Base-by-base conservation (phyloP, 2,329 filamentous ascomycete species). In the Lomentospora prolificans region DNA sequence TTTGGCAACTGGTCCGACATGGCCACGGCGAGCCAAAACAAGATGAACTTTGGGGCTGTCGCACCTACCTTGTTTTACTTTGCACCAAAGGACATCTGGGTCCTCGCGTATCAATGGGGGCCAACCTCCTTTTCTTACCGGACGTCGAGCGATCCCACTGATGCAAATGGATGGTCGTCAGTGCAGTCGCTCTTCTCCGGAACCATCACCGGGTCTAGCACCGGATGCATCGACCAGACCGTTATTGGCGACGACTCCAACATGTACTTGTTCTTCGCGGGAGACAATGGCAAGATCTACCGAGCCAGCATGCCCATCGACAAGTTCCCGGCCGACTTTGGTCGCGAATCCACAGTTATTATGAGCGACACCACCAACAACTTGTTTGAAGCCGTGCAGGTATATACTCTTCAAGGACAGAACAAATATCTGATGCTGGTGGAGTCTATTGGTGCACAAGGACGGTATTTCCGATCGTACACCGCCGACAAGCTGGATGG, bases 181-280 rank as follows among this genome's bases (percentile, higher is more conserved):
- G 65, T 71, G 7, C 71, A 82, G 65, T 61, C 79, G 3, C 76
- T 86, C 50, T 85, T 82, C 69, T 68, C 73, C 0, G 81, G 82
- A 10, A 72, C 64, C 19, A 79, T 85, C 61, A 64, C 71, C 0
- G 72, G 63, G 56, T 77, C 76, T 7, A 64, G 66, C 66, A 82
- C 77, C 0, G 80, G 80, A 0, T 64, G 71, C 9, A 85, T 87
- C 58, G 82, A 86, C 65, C 81, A 84, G 67, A 80, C 81, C 0
- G 60, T 86, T 56, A 86, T 86, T 59, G 81, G 79, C 41, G 84
- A 86, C 65, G 67, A 67, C 63, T 67, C 64, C 5, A 77, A 78
- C 67, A 85, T 85, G 80, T 85, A 85, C 61, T 70, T 87, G 3
- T 87, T 86, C 76, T 86, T 86, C 61, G 74, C 75, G 0, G 84